Evolutionary conservation across 2,329 filamentous ascomycete species (phyloP).

Genomic region (Elsinoe arachidis): DNA sequence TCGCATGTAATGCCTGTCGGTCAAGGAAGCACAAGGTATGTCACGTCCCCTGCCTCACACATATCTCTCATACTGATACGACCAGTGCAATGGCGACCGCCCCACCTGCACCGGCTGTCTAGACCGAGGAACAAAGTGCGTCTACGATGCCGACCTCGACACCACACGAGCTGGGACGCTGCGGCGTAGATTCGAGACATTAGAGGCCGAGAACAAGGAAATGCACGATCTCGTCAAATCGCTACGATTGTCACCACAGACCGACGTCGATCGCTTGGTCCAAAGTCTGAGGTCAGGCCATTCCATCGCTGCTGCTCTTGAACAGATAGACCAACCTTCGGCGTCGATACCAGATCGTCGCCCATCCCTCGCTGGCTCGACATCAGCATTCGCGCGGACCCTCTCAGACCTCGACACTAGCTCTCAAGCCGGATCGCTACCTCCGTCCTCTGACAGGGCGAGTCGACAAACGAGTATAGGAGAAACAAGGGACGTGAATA

Average conservation of each 20-base stretch:
- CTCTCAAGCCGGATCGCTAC: neutral
- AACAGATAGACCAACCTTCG: neutral
- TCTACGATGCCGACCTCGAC: slow-evolving; percentile 4
- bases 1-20: slow-evolving; percentile 6
- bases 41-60: neutral
- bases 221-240: neutral
- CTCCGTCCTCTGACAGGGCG: neutral
- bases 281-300: neutral
- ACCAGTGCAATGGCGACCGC: slow-evolving; percentile 2
- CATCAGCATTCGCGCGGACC: neutral
- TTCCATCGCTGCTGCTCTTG: neutral
- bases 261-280: neutral
- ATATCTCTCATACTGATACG: neutral
- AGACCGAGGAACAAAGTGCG: neutral
- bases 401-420: neutral
- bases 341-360: neutral
- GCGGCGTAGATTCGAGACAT: neutral
- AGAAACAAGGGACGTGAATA: neutral
- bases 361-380: neutral
- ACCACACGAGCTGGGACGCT: neutral
- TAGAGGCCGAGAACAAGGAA: neutral
- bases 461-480: neutral
- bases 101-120: neutral
- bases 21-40: neutral
- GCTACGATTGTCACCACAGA: neutral